These are phyloP conservation scores for Phaeosphaeriaceae sp. DNA, from an alignment of 2,329 filamentous ascomycete genomes.

Conservation along the genomic window DNA sequence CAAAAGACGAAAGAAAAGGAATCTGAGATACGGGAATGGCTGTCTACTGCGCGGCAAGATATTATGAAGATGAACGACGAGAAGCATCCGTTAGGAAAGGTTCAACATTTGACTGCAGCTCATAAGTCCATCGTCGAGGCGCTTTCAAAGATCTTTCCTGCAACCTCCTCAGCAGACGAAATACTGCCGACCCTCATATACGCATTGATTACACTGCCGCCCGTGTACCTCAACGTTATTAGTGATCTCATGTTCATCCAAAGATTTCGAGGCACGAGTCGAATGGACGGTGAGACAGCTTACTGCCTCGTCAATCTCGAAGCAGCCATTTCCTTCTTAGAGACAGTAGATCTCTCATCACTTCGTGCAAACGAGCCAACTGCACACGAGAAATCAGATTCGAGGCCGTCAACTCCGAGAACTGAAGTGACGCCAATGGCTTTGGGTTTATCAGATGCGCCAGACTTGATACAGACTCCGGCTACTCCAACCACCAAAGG, in stretches of 20 bases:
- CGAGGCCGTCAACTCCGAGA: conserved; percentile 55
- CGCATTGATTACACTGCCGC: conserved; percentile 87
- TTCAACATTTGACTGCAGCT: conserved; percentile 83
- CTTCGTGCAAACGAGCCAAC: conserved; percentile 80
- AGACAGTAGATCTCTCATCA: conserved; percentile 92
- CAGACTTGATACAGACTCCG: conserved; percentile 48
- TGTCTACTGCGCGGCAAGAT: conserved; percentile 71
- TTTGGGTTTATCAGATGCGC: conserved; percentile 46
- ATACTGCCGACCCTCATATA: conserved; percentile 97
- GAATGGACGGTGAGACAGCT: conserved; percentile 90
- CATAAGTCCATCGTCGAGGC: conserved; percentile 97
- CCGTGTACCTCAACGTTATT: conserved; percentile 84
- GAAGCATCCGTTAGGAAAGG: conserved; percentile 86
- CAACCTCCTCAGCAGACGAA: conserved; percentile 91
- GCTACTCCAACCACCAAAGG: conserved; percentile 40
- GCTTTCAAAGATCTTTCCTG: conserved; percentile 67
- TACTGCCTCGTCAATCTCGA: conserved; percentile 97
- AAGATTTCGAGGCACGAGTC: conserved; percentile 82
- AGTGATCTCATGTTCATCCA: conserved; percentile 97
- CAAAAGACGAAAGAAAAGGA: conserved; percentile 60
- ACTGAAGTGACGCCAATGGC: conserved; percentile 49
- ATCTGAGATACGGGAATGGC: conserved; percentile 73
- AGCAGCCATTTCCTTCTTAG: conserved; percentile 89
- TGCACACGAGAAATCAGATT: conserved; percentile 61
- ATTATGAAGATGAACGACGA: conserved; percentile 84